These are phyloP conservation scores for Pseudohalonectria lignicola DNA, from an alignment of 2,329 filamentous ascomycete species.

Conservation along the genomic window DNA sequence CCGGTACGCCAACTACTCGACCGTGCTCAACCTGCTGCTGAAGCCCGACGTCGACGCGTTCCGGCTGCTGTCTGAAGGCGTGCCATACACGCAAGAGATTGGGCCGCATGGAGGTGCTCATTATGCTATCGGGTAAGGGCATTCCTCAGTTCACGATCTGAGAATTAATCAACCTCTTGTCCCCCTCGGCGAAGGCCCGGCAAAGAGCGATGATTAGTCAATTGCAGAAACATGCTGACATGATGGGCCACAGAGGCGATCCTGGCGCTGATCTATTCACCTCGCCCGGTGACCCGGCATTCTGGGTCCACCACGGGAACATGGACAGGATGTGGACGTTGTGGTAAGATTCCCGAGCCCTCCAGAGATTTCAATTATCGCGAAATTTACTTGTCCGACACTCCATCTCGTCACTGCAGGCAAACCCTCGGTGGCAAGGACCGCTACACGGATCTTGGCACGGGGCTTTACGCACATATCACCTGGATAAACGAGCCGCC, in stretches of 20 bases:
- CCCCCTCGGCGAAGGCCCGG: neutral
- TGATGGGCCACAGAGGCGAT: conserved; percentile 12
- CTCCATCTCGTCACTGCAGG: conserved; percentile 2
- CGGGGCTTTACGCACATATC: conserved; percentile 15
- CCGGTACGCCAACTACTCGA: conserved; percentile 18
- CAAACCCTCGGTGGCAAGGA: conserved; percentile 9
- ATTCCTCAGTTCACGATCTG: too few relatives aligned
- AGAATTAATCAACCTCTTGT: too few relatives aligned
- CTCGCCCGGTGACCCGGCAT: conserved; percentile 12
- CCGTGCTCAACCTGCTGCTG: conserved; percentile 17
- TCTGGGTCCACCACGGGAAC: conserved; percentile 9
- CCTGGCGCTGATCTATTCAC: conserved; percentile 19
- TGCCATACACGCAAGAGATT: conserved; percentile 15
- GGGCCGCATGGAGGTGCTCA: conserved; percentile 19
- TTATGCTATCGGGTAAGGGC: conserved; percentile 16
- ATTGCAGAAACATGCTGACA: too few relatives aligned
- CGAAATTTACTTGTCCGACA: neutral
- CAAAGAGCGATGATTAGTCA: neutral
- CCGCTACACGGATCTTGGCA: conserved; percentile 14
- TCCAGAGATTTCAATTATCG: neutral
- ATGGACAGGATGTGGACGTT: conserved; percentile 8
- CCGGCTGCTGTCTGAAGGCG: conserved; percentile 22
- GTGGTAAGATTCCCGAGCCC: conserved; percentile 4
- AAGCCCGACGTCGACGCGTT: conserved; percentile 19
- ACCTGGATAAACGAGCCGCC: conserved; percentile 17